These are phyloP conservation scores for Cadophora luteo-olivacea DNA, from an alignment of 2,329 filamentous ascomycete genomes.

Conservation along the genomic window DNA sequence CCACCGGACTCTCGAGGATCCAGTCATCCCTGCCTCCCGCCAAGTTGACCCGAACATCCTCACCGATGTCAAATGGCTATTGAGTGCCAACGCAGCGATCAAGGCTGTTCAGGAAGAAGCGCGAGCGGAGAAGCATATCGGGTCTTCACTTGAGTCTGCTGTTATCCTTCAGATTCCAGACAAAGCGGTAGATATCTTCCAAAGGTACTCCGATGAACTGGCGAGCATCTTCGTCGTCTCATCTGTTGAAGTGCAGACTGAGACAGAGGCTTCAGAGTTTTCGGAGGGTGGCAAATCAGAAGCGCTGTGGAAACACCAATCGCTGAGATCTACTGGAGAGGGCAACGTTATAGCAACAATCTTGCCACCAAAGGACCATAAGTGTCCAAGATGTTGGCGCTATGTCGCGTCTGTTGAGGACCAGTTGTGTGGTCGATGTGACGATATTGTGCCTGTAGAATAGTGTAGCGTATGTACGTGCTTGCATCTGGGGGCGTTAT, in stretches of 20 bases:
- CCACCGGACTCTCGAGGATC: slow-evolving; percentile 44
- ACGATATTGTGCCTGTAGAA: slow-evolving; percentile 59
- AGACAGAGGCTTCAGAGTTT: neutral
- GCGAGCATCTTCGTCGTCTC: slow-evolving; percentile 73
- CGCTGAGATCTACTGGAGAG: slow-evolving; percentile 36
- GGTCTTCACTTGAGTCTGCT: slow-evolving; percentile 80
- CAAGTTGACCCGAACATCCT: slow-evolving; percentile 13
- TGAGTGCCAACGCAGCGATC: slow-evolving; percentile 63
- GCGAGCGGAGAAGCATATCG: slow-evolving; percentile 73
- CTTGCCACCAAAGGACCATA: slow-evolving; percentile 59
- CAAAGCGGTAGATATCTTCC: slow-evolving; percentile 42
- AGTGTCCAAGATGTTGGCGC: slow-evolving; percentile 91
- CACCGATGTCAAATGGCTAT: slow-evolving; percentile 37
- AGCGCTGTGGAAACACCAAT: slow-evolving; percentile 53
- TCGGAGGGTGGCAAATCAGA: slow-evolving; percentile 46
- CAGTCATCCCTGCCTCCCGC: slow-evolving; percentile 28
- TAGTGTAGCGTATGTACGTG: slow-evolving; percentile 9
- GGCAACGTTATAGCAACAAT: slow-evolving; percentile 39
- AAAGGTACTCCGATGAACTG: slow-evolving; percentile 49
- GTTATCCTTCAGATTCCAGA: slow-evolving; percentile 61
- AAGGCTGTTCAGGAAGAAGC: slow-evolving; percentile 79
- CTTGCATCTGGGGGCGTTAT: slow-evolving; percentile 19
- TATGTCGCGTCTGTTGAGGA: slow-evolving; percentile 75
- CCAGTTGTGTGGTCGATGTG: slow-evolving; percentile 75
- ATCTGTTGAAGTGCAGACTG: slow-evolving; percentile 56